Evolutionary conservation across 305 asterid species (phyloP), one percentile per base, ranked within the genome.

Genomic region (Fraxinus xanthoxyloides): DNA sequence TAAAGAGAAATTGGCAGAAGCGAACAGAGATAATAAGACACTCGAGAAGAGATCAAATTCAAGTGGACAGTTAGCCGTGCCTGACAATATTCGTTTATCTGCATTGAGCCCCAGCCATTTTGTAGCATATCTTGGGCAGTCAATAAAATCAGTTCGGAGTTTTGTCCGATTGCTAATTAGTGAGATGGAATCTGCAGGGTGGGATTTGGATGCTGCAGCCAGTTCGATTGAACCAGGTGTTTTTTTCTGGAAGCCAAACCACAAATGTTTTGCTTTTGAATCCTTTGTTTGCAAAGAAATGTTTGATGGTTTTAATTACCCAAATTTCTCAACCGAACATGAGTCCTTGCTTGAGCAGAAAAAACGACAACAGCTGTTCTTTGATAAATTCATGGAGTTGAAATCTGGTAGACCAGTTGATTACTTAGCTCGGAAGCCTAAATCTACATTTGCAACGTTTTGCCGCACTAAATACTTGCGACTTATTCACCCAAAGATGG

Each of bases 191-290:
- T 87, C 86, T 61, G 90, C 94, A 1, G 91, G 86, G 31, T 95
- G 97, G 97, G 97, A 92, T 86, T 80, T 95, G 88, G 92, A 86
- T 34, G 85, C 84, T 40, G 97, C 93, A 0, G 98, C 93, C 13
- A 74, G 82, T 19, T 87, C 93, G 2, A 87, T 95, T 15, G 87
- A 88, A 24, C 94, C 97, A 0, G 91, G 87, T 5, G 83, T 89
- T 36, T 77, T 86, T 15, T 93, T 86, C 80, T 87, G 88, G 90
- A 83, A 87, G 77, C 43, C 81, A 30, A 90, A 79, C 81, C 90
- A 95, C 70, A 84, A 80, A 30, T 89, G 94, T 59, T 95, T 84
- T 69, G 96, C 95, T 0, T 89, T 93, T 63, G 99, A 93, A 56
- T 92, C 98, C 3, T 93, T 92, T 34, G 88, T 93, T 5, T 89